Conservation (phyloP, 2,329 filamentous ascomycete genomes). For the Penicillium capsulatum region DNA sequence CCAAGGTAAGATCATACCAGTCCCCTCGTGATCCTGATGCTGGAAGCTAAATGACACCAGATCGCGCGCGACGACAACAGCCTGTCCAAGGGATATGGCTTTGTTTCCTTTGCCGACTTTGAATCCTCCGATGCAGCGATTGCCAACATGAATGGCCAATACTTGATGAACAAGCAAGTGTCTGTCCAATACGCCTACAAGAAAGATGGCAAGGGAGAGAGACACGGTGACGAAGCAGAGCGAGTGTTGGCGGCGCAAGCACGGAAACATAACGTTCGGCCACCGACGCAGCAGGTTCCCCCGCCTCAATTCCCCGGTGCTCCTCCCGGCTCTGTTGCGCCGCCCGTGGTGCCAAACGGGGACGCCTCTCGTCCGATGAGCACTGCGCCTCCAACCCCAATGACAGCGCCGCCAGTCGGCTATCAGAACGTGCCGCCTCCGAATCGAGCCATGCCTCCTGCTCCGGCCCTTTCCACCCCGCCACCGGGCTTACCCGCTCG, state of each 20-base stretch:
- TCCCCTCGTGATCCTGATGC: neutral
- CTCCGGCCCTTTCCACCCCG: slow-evolving; percentile 43
- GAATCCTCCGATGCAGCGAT: slow-evolving; percentile 90
- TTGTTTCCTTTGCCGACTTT: slow-evolving; percentile 89
- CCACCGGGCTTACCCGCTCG: slow-evolving; percentile 59
- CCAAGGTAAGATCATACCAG: slow-evolving; percentile 60
- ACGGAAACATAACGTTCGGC: slow-evolving; percentile 87
- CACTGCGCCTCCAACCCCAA: slow-evolving; percentile 24
- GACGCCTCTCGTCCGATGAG: slow-evolving; percentile 36
- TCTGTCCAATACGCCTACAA: slow-evolving; percentile 98
- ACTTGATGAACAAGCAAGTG: slow-evolving; percentile 94
- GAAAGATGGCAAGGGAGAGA: slow-evolving; percentile 95
- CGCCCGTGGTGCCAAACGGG: slow-evolving; percentile 45
- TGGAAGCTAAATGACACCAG: slow-evolving; percentile 35
- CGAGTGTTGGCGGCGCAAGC: slow-evolving; percentile 86
- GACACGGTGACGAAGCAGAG: slow-evolving; percentile 92
- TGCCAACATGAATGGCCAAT: slow-evolving; percentile 90
- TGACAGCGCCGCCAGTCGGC: slow-evolving; percentile 35
- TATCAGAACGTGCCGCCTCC: slow-evolving; percentile 44
- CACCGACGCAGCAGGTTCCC: slow-evolving; percentile 68
- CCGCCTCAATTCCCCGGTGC: slow-evolving; percentile 57
- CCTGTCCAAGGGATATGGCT: slow-evolving; percentile 90
- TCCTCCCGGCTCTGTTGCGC: slow-evolving; percentile 39
- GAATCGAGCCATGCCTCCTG: slow-evolving; percentile 53
- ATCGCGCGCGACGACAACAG: slow-evolving; percentile 81